phyloP scores from a whole-genome alignment of 805 yeast genomes.

The Saccharomycopsis schoenii region DNA sequence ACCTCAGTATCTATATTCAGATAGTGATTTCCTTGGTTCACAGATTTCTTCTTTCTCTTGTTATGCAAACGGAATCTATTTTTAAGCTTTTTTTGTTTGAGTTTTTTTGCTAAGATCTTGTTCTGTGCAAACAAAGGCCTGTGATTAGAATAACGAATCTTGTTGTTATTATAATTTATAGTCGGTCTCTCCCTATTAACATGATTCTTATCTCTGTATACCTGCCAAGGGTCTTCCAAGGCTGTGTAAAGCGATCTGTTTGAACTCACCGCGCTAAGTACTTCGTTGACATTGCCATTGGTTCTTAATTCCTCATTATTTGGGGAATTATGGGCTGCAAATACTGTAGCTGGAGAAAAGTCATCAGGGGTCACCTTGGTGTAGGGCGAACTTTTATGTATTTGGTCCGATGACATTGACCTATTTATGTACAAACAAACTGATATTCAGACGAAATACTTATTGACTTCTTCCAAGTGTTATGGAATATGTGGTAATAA shows the following conservation, averaged over 20 bases:
- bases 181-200: background rate
- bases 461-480: too few species aligned
- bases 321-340: background rate
- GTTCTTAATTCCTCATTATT: constrained; percentile 32
- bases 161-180: background rate
- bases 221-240: constrained; percentile 1
- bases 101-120: background rate
- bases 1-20: background rate
- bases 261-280: background rate
- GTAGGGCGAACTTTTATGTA: background rate
- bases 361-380: background rate
- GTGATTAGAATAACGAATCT: background rate
- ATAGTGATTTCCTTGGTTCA: background rate
- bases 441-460: background rate
- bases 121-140: background rate
- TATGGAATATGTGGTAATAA: too few species aligned
- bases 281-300: constrained; percentile 19
- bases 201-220: constrained; percentile 1
- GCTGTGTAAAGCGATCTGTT: constrained; percentile 7
- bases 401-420: background rate
- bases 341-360: background rate
- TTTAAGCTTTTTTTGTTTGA: background rate
- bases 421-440: background rate
- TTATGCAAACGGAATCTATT: background rate
- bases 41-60: constrained; percentile 1